Conservation (phyloP, 139 green algal genomes). For the Tetraselmis striata region DNA sequence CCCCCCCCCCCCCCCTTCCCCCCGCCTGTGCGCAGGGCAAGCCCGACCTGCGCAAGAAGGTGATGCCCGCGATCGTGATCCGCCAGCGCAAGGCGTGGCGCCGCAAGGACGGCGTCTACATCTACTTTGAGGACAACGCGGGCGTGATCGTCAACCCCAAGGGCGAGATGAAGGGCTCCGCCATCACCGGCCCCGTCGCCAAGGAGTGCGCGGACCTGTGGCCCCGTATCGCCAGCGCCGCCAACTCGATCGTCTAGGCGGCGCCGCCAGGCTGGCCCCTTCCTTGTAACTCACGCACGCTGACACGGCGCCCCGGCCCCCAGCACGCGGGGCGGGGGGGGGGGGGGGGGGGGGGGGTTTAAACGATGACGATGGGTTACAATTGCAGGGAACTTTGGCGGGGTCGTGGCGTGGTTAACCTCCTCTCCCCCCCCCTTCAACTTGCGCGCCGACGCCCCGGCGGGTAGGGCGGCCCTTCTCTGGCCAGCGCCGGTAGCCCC, state of each 20-base stretch:
- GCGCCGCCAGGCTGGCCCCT: neutral
- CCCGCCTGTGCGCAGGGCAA: constrained; percentile 83
- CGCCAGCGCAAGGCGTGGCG: constrained; percentile 97
- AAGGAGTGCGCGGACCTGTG: constrained; percentile 99
- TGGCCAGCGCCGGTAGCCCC: too few species aligned
- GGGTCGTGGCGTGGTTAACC: too few species aligned
- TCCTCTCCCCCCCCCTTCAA: too few species aligned
- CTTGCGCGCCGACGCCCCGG: too few species aligned
- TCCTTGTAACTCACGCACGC: too few species aligned
- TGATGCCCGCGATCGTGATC: constrained; percentile 90
- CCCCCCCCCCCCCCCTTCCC: too few species aligned
- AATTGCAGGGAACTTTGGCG: too few species aligned
- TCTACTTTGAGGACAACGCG: constrained; percentile 99
- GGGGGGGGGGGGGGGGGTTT: too few species aligned
- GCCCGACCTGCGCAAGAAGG: constrained; percentile 99
- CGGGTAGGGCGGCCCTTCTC: too few species aligned
- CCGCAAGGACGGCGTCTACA: constrained; percentile 95
- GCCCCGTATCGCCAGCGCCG: constrained; percentile 94
- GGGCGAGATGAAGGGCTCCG: constrained; percentile 99
- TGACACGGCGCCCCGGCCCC: too few species aligned
- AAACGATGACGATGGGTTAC: too few species aligned
- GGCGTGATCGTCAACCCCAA: constrained; percentile 99
- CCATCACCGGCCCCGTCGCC: constrained; percentile 96
- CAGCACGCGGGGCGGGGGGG: too few species aligned
- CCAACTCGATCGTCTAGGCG: constrained; percentile 94